Evolutionary conservation across 768 basidiomycete species (phyloP), one percentile per base, ranked within the genome.

Genomic region (Amanita molliuscula): DNA sequence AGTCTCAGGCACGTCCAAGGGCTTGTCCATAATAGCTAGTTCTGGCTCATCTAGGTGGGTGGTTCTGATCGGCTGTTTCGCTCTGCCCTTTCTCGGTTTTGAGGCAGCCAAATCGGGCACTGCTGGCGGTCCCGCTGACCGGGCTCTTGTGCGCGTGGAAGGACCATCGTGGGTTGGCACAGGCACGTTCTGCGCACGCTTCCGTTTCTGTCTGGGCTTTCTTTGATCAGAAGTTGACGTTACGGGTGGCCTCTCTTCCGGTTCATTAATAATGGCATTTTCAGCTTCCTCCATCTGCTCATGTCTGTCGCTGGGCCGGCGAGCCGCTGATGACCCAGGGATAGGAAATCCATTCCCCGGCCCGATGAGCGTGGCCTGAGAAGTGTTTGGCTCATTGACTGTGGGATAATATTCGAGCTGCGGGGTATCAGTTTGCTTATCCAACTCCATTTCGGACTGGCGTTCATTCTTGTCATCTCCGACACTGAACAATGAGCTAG

Each of bases 61-160:
- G 44, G 50, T 20, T 44, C 26, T 23, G 44, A 47, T 6, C 26
- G 36, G 10, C 11, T 38, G 31, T n/a, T 21, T 34, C 18, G 34
- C 35, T 3, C 33, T 31, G 11, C 8, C 31, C 44, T 11, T 35
- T 35, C 33, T 46, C 18, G 20, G 29, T 2, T 16, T 23, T 10
- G 9, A 26, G 28, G 38, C 28, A 45, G 18, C 29, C 38, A 16
- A 40, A 13, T 15, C 20, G 38, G 48, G 51, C n/a, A 44, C 47
- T 50, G 51, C 44, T 40, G 52, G 56, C 29, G 65, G 65, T 37
- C 66, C 64, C 13, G 66, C 59, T 8, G 65, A 64, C 20, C 59
- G 62, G 23, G 67, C 66, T 15, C 63, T 52, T 0, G 66, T 62
- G 18, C 70, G 61, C 2, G 67, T 67, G 53, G 61, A 66, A 8